These are phyloP conservation scores for Trichoderma sp. DNA, from an alignment of 2,329 filamentous ascomycete species.

Conservation along the genomic window DNA sequence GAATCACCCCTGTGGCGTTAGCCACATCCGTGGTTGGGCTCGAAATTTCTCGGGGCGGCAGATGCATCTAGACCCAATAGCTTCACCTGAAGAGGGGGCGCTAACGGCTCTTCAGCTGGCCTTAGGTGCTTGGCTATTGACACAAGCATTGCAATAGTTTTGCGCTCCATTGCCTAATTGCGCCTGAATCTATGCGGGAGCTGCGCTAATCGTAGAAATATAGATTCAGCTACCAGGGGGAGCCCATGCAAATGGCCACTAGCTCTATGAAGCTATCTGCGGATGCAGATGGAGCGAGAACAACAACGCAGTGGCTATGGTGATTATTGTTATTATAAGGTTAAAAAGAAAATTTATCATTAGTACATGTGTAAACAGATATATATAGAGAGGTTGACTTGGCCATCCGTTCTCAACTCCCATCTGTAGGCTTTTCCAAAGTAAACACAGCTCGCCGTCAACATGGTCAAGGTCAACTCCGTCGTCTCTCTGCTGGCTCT, in stretches of 20 bases:
- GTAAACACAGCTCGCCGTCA: neutral
- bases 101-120: conserved; percentile 17
- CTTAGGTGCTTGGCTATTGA: conserved; percentile 4
- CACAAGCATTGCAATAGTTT: conserved; percentile 19
- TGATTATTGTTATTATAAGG: neutral
- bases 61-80: neutral
- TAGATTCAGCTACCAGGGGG: neutral
- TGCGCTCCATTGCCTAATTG: neutral
- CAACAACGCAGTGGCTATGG: neutral
- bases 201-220: neutral
- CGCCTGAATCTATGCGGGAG: neutral
- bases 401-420: neutral
- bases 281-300: neutral
- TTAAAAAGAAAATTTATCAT: neutral
- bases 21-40: neutral
- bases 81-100: conserved; percentile 15
- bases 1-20: conserved; percentile 1
- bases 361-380: neutral
- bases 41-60: neutral
- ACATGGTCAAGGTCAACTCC: conserved; percentile 20
- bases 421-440: neutral
- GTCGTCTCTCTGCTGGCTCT: conserved; percentile 12
- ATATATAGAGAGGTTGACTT: neutral
- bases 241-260: neutral
- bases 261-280: neutral